phyloP scores from a whole-genome alignment of 2,329 filamentous ascomycete species.

The Simplicillium aogashimaense region DNA sequence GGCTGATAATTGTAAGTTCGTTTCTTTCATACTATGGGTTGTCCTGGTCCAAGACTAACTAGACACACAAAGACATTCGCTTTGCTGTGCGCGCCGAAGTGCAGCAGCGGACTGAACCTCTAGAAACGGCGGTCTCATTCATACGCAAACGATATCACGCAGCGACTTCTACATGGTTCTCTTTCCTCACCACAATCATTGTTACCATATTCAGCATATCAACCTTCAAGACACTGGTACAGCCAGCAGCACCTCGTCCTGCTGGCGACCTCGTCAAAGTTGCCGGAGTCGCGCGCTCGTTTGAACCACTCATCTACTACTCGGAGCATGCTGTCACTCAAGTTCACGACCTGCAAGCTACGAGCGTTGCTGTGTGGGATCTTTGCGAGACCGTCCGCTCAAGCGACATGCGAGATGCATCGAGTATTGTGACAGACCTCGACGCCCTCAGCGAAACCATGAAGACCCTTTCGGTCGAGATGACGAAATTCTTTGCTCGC shows the following conservation, averaged over 20 bases:
- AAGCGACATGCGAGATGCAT: conserved; percentile 84
- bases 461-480: conserved; percentile 72
- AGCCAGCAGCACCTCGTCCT: conserved; percentile 45
- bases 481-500: conserved; percentile 87
- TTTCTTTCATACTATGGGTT: neutral
- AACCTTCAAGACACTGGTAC: conserved; percentile 54
- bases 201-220: conserved; percentile 55
- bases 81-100: conserved; percentile 83
- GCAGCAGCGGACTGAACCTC: conserved; percentile 75
- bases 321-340: conserved; percentile 82
- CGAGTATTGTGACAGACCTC: conserved; percentile 74
- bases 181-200: conserved; percentile 51
- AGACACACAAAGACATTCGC: conserved; percentile 59
- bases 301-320: conserved; percentile 91
- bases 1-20: conserved; percentile 40
- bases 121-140: conserved; percentile 61
- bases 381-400: conserved; percentile 80
- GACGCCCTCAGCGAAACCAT: conserved; percentile 80
- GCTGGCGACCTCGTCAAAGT: conserved; percentile 73
- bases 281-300: conserved; percentile 78
- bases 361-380: conserved; percentile 89
- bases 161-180: conserved; percentile 61
- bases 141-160: conserved; percentile 48
- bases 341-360: conserved; percentile 81
- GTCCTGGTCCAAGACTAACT: neutral